phyloP scores from a whole-genome alignment of 2,329 filamentous ascomycete genomes.

The Sporothrix humicola region DNA sequence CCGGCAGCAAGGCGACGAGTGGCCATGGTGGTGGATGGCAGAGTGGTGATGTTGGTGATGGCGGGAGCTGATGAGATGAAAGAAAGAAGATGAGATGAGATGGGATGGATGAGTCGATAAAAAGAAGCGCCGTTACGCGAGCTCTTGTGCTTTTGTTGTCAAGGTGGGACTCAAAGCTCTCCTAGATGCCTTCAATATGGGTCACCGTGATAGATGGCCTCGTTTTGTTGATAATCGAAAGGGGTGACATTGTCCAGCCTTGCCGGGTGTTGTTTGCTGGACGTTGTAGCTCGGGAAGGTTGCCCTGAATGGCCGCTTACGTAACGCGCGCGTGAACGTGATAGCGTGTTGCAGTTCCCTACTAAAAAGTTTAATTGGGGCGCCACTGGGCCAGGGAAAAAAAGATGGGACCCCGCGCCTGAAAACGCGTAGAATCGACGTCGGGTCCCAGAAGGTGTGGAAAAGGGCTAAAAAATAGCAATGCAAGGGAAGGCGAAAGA shows the following conservation, averaged over 20 bases:
- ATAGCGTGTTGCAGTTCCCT: conserved; percentile 37
- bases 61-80: background rate
- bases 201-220: background rate
- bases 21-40: conserved; percentile 58
- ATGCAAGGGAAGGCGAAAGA: conserved; percentile 10
- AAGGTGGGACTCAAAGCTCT: too few relatives aligned
- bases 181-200: background rate
- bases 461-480: background rate
- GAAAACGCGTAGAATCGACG: conserved; percentile 28
- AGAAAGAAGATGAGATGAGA: background rate
- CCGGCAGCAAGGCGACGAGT: conserved; percentile 68
- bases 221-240: conserved; percentile 10
- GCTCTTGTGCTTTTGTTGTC: too few relatives aligned
- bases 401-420: conserved; percentile 35
- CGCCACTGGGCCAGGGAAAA: background rate
- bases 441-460: background rate
- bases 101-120: background rate
- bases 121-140: too few relatives aligned
- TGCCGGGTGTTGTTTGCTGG: background rate
- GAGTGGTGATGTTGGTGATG: background rate
- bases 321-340: conserved; percentile 36
- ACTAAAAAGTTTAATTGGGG: conserved; percentile 26
- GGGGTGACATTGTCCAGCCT: conserved; percentile 2
- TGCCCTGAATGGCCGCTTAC: background rate
- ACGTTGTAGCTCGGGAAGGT: background rate